phyloP scores from a whole-genome alignment of 345 rosid genomes.

The Eucalyptus cloeziana region DNA sequence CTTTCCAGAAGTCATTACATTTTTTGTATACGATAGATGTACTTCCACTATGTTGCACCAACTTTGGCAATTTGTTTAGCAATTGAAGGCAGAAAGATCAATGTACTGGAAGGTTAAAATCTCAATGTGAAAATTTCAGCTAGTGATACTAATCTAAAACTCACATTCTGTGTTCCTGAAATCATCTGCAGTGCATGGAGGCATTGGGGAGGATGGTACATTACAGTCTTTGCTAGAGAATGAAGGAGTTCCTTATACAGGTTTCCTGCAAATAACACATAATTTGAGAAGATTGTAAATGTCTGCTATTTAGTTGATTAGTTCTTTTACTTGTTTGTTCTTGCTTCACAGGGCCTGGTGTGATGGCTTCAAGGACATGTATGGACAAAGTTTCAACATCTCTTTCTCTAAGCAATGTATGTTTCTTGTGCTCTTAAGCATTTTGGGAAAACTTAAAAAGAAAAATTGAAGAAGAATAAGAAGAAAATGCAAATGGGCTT shows the following conservation, averaged over 20 bases:
- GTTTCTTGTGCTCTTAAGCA: not conserved
- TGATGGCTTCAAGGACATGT: constrained; percentile 65
- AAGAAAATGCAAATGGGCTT: not conserved
- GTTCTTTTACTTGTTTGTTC: not conserved
- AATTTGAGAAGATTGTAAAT: not conserved
- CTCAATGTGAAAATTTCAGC: not conserved
- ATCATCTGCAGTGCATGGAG: constrained; percentile 71
- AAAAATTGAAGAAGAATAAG: not conserved
- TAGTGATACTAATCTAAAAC: not conserved
- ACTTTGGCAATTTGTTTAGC: not conserved
- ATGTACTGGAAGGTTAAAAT: not conserved
- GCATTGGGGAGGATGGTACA: constrained; percentile 96
- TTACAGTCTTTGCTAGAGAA: constrained; percentile 71
- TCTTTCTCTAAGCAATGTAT: constrained; percentile 64
- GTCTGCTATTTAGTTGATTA: not conserved
- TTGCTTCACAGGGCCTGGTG: constrained; percentile 64
- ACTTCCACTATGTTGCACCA: not conserved
- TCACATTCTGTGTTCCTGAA: not conserved
- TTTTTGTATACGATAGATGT: not conserved
- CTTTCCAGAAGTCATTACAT: not conserved
- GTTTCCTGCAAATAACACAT: constrained; percentile 7
- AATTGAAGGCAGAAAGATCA: not conserved
- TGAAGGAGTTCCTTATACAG: constrained; percentile 79
- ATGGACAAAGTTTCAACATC: constrained; percentile 93
- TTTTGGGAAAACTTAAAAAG: not conserved